Base-by-base conservation (phyloP, 1,139 yeast genomes). In the Lodderomyces metapsilosis region DNA sequence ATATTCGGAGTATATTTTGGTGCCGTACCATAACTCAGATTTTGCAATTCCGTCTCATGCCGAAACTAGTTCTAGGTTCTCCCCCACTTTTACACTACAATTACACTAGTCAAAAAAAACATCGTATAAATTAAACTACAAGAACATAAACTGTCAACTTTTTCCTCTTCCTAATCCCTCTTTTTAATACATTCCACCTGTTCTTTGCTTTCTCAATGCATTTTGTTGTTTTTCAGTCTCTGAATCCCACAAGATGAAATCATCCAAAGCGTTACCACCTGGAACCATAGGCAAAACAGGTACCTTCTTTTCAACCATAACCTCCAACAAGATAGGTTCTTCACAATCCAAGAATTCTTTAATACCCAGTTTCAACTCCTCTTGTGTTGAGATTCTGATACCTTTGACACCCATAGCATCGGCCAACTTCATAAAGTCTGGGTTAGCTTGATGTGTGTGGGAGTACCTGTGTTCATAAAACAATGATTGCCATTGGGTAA, bases 241-340 rank as follows among this genome's bases (percentile, higher is more conserved):
- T 41, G 88, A 82, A 62, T 89, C 96, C 66, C 83, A 91, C 39
- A 78, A 77, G 54, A 92, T 85, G 61, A 92, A 89, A 65, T 92
- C 98, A 60, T 92, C 94, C 57, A 92, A 76, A 50, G 87, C 96
- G 66, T 86, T 88, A 56, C 98, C 98, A 45, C 83, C 95, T 42
- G 98, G 96, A 41, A 92, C 98, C 95, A 92, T 91, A 44, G 98
- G 98, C 63, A 92, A 78, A 48, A 94, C 98, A 37, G 98, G 98
- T 39, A 92, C 97, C 76, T 92, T 92, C 78, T 84, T 84, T 68
- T 91, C 98, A 33, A 89, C 95, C 47, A 83, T 59, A 40, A 89
- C 98, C 71, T 92, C 98, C 59, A 91, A 68, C 59, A 92, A 76
- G 39, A 91, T 88, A 16, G 98, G 98, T 18, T 95, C 95, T 41